Evolutionary conservation across 2,329 filamentous ascomycete genomes (phyloP), one percentile per base, ranked within the genome.

Genomic region (Rutstroemia sp.): DNA sequence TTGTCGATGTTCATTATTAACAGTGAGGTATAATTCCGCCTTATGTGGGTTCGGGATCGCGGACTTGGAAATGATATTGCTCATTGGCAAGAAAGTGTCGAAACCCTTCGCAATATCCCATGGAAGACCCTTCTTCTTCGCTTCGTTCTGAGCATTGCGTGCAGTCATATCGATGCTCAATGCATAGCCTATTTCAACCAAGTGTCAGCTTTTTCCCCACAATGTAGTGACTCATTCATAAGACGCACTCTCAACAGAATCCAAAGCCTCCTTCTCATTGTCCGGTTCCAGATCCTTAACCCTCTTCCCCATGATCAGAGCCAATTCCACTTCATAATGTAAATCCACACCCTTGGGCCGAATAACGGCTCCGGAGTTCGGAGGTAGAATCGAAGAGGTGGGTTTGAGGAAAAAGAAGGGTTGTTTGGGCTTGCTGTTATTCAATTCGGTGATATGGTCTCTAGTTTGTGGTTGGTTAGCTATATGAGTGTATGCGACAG

Each of bases 381-480:
- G 90, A 21, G 88, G 79, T 4, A 97, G 81, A 65, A 99, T 89
- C 3, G 91, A 89, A 42, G 88, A 90, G 0, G 92, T 76, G 1
- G 94, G 94, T 79, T 99, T 99, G 65, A 97, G 82, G 80, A 99
- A 99, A 85, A 96, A 99, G 77, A 99, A 97, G 25, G 94, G 94
- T 74, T 96, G 91, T 72, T 94, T 95, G 51, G 94, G 94, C 63
- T 85, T 84, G 59, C 80, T 79, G 73, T 87, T 96, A 73, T 91
- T 91, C 65, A 99, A 82, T 77, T 99, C 94, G 62, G 87, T 83
- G 70, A 97, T 87, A 75, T 99, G 94, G 73, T 96, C 94, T 67
- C 90, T 94, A 42, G 27, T 37, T 16, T 12, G 9, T 14, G 41
- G 27, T 44, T 25, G 2, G 41, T 21, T 18, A 53, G 14, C 23